These are phyloP conservation scores for Erodium chrysanthum DNA, from an alignment of 441 rosid species.

Conservation along the genomic window DNA sequence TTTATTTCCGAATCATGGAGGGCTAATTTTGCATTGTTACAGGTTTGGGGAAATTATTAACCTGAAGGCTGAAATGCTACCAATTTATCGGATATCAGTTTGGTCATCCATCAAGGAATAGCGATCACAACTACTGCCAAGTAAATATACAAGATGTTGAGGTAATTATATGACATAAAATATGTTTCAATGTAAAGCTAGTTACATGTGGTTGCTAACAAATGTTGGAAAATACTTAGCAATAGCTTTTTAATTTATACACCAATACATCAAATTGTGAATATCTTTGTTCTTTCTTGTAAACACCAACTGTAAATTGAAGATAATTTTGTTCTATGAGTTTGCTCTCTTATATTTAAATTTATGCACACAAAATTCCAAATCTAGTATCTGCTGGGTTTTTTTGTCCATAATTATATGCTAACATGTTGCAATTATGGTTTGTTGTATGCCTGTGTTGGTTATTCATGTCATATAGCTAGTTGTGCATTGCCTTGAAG, in stretches of 20 bases:
- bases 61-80: background rate
- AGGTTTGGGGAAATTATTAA: background rate
- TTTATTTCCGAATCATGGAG: background rate
- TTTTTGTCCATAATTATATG: background rate
- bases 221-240: background rate
- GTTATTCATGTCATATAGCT: background rate
- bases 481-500: background rate
- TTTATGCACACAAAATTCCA: background rate
- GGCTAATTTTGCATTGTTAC: background rate
- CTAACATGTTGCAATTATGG: background rate
- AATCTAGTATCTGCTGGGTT: background rate
- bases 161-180: constrained; percentile 26
- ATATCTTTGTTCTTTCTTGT: background rate
- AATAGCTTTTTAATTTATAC: background rate
- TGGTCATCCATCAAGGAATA: constrained; percentile 12
- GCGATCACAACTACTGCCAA: constrained; percentile 8
- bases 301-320: background rate
- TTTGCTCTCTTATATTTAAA: background rate
- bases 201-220: background rate
- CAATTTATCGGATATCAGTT: background rate
- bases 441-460: background rate
- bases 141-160: constrained; percentile 17
- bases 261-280: constrained; percentile 9
- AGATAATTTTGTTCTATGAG: background rate
- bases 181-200: constrained; percentile 12